Conservation (phyloP, 176 grass and related monocot species). For the Thalia dealbata region DNA sequence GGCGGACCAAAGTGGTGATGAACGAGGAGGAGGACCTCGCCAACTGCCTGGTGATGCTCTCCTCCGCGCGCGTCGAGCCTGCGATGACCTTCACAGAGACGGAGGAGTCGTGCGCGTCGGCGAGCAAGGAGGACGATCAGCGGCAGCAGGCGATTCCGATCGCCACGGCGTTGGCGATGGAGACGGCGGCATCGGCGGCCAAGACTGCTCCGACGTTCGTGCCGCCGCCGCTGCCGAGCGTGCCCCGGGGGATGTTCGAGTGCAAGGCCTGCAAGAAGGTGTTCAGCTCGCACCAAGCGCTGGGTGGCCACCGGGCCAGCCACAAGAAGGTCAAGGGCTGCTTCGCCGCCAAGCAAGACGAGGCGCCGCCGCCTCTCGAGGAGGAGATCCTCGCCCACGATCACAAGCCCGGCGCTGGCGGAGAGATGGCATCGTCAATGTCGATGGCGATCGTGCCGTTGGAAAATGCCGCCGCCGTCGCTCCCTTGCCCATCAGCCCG, state of each 20-base stretch:
- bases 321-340: slow-evolving; percentile 91
- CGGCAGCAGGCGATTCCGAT: neutral
- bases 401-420: neutral
- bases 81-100: neutral
- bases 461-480: slow-evolving; percentile 13
- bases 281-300: slow-evolving; percentile 85
- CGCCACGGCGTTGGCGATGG: slow-evolving; percentile 3
- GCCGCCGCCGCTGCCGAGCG: neutral
- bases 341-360: slow-evolving; percentile 32
- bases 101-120: slow-evolving; percentile 16
- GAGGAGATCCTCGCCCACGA: slow-evolving; percentile 1
- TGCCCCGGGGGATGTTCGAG: slow-evolving; percentile 43
- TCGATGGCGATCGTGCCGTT: slow-evolving; percentile 31
- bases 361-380: neutral
- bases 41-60: slow-evolving; percentile 68
- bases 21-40: slow-evolving; percentile 61
- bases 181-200: slow-evolving; percentile 27
- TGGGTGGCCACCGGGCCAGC: slow-evolving; percentile 77
- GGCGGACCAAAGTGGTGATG: slow-evolving; percentile 29
- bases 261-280: slow-evolving; percentile 93
- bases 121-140: slow-evolving; percentile 21
- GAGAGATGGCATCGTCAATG: neutral
- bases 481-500: neutral
- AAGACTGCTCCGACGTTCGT: slow-evolving; percentile 10
- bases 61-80: slow-evolving; percentile 25